Conservation (phyloP, 1,139 yeast genomes). For the Geotrichum reessii region DNA sequence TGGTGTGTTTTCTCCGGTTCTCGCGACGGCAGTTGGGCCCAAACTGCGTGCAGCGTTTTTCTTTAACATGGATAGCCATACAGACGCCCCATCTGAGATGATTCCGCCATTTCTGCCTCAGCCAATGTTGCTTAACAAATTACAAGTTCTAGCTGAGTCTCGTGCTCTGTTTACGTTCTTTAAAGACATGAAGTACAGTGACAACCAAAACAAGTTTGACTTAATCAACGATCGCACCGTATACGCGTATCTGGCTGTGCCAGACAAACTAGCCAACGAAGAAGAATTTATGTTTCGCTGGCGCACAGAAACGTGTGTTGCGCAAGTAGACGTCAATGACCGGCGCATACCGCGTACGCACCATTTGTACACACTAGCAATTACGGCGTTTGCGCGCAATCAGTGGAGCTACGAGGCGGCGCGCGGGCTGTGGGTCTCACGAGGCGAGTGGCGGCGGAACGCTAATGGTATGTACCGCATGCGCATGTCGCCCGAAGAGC, state of each 20-base stretch:
- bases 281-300: constrained; percentile 50
- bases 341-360: constrained; percentile 44
- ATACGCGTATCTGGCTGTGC: constrained; percentile 51
- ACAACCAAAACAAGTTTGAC: constrained; percentile 35
- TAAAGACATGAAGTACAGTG: constrained; percentile 27
- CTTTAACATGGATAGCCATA: constrained; percentile 19
- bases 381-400: constrained; percentile 59
- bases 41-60: constrained; percentile 29
- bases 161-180: constrained; percentile 68
- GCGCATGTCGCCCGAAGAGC: constrained; percentile 37
- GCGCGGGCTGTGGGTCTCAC: constrained; percentile 63
- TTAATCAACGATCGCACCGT: constrained; percentile 43
- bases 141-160: constrained; percentile 63
- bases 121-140: constrained; percentile 38
- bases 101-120: constrained; percentile 67
- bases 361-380: constrained; percentile 53
- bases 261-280: constrained; percentile 45
- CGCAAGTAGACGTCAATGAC: constrained; percentile 8
- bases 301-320: constrained; percentile 41
- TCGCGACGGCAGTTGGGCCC: constrained; percentile 32
- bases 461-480: constrained; percentile 38
- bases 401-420: constrained; percentile 50
- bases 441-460: constrained; percentile 67
- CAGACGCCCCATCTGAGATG: constrained; percentile 12
- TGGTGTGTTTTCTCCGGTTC: constrained; percentile 34